These are phyloP conservation scores for Amniculicola lignicola DNA, from an alignment of 495 filamentous ascomycete genomes.

Conservation along the genomic window DNA sequence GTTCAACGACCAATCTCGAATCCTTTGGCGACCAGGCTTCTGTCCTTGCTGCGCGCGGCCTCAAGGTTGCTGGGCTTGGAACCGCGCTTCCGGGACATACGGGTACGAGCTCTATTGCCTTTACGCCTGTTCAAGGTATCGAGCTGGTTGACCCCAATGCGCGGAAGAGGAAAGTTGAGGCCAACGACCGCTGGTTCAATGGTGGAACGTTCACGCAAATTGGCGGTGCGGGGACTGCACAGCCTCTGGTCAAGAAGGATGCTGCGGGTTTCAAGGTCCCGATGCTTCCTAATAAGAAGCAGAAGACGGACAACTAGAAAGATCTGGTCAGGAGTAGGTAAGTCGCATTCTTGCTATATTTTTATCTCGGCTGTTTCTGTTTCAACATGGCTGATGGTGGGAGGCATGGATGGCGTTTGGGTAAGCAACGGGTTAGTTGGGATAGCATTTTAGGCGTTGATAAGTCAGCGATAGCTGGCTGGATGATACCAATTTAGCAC, in stretches of 20 bases:
- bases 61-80: conserved; percentile 73
- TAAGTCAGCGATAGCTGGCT: too few relatives aligned
- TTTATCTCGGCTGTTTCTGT: too few relatives aligned
- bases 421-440: too few relatives aligned
- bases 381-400: too few relatives aligned
- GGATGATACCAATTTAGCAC: too few relatives aligned
- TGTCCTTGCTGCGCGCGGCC: conserved; percentile 67
- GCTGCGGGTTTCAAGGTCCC: conserved; percentile 46
- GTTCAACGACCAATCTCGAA: conserved; percentile 64
- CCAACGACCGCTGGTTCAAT: conserved; percentile 94
- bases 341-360: too few relatives aligned
- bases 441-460: too few relatives aligned
- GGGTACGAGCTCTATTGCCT: conserved; percentile 84
- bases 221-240: conserved; percentile 48
- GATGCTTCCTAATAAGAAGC: conserved; percentile 38
- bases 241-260: conserved; percentile 39
- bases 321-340: too few relatives aligned
- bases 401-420: too few relatives aligned
- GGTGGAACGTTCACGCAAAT: conserved; percentile 94
- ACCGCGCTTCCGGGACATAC: too few relatives aligned
- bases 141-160: conserved; percentile 95
- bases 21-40: conserved; percentile 69
- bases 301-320: conserved; percentile 33
- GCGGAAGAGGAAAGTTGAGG: conserved; percentile 86
- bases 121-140: conserved; percentile 90